phyloP scores from a whole-genome alignment of 2,329 filamentous ascomycete genomes.

The Aspergillus ibericus region DNA sequence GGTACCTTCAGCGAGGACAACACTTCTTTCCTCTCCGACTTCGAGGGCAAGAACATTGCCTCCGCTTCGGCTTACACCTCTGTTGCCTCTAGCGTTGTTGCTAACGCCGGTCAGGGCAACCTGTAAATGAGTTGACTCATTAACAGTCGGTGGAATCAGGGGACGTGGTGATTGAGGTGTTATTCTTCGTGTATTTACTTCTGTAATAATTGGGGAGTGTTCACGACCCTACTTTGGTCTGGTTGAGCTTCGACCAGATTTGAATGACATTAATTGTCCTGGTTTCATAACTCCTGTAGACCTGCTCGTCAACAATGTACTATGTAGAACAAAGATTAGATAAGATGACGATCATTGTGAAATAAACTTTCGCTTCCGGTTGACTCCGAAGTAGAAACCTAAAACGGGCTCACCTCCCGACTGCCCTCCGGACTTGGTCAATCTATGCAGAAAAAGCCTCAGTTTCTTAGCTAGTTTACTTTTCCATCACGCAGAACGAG shows the following conservation, averaged over 20 bases:
- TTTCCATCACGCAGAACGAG: no score
- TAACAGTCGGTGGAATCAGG: neutral
- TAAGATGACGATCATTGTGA: no score
- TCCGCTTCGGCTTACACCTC: conserved; percentile 39
- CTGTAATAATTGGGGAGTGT: neutral
- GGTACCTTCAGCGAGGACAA: conserved; percentile 42
- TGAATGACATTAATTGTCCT: neutral
- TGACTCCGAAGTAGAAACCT: no score
- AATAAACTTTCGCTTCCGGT: no score
- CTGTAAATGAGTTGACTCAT: conserved; percentile 28
- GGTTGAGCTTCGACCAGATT: neutral
- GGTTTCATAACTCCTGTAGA: neutral
- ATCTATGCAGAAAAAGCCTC: no score
- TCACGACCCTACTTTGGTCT: neutral
- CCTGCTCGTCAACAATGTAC: no score
- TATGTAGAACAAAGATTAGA: no score
- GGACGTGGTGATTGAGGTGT: neutral
- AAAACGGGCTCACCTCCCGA: no score
- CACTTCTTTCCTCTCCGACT: conserved; percentile 51
- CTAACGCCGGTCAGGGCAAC: conserved; percentile 50
- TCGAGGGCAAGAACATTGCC: conserved; percentile 56
- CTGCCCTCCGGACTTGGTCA: no score
- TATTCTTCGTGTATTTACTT: neutral
- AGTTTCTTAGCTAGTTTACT: no score
- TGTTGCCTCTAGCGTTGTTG: conserved; percentile 39